Percentiles rank a stretch among this genome's conserved stretches.
phyloP scores from a whole-genome alignment of 2,329 filamentous ascomycete genomes.

The Trichoderma sp. region DNA sequence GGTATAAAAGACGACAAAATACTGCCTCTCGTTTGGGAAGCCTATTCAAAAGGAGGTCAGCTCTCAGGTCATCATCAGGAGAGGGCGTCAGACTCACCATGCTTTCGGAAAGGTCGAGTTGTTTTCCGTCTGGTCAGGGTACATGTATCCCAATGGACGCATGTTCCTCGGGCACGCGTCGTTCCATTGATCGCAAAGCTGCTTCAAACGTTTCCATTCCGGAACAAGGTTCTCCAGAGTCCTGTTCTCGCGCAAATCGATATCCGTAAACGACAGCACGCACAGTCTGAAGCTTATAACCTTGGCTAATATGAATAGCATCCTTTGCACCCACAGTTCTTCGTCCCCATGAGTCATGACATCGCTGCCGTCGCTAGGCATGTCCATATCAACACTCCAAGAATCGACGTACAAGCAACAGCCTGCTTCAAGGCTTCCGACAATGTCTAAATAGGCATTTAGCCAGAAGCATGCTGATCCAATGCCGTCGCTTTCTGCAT shows the following conservation, averaged over 20 bases:
- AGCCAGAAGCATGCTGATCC: slow-evolving; percentile 92
- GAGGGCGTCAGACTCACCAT: slow-evolving; percentile 55
- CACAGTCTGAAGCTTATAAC: slow-evolving; percentile 79
- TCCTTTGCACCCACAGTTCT: slow-evolving; percentile 83
- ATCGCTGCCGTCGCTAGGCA: slow-evolving; percentile 40
- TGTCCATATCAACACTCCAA: slow-evolving; percentile 82
- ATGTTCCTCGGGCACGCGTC: slow-evolving; percentile 76
- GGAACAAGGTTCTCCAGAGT: slow-evolving; percentile 61
- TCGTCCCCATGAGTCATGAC: slow-evolving; percentile 57
- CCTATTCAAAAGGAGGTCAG: slow-evolving; percentile 42
- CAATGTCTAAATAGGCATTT: slow-evolving; percentile 85
- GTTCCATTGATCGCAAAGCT: slow-evolving; percentile 81
- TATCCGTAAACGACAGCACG: slow-evolving; percentile 58
- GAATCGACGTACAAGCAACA: slow-evolving; percentile 87
- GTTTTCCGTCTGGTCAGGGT: slow-evolving; percentile 61
- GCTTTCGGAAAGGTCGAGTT: slow-evolving; percentile 82
- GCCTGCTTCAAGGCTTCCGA: slow-evolving; percentile 82
- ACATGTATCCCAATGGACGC: slow-evolving; percentile 77
- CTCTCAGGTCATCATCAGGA: background rate
- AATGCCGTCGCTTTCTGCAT: slow-evolving; percentile 71
- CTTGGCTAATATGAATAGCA: slow-evolving; percentile 84
- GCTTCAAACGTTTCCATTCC: slow-evolving; percentile 78
- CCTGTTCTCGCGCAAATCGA: slow-evolving; percentile 59
- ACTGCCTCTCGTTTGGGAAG: slow-evolving; percentile 78
- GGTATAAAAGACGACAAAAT: slow-evolving; percentile 81